Evolutionary conservation across 2,329 filamentous ascomycete species (phyloP).

Genomic region (Scytalidium sp.): DNA sequence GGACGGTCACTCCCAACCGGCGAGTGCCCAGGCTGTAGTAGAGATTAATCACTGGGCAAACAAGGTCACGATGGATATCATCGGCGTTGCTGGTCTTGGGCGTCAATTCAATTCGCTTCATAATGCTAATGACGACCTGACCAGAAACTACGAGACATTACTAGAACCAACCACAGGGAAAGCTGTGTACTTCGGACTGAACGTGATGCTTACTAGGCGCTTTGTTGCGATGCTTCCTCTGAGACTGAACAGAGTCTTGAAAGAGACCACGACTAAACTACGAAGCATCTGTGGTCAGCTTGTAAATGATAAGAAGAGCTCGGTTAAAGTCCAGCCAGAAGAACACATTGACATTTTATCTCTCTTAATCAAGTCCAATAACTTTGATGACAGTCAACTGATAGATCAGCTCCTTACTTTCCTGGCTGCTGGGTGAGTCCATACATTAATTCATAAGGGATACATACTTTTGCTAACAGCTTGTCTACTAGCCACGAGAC

Average conservation of each 20-base stretch:
- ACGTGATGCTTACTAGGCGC: conserved; percentile 58
- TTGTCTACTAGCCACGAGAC: conserved; percentile 62
- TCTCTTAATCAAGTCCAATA: conserved; percentile 71
- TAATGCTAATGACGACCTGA: conserved; percentile 57
- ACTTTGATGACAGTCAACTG: conserved; percentile 72
- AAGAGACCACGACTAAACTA: conserved; percentile 51
- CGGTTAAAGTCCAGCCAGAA: conserved; percentile 42
- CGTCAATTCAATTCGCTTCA: conserved; percentile 64
- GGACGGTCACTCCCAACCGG: conserved; percentile 22
- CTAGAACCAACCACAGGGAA: conserved; percentile 50
- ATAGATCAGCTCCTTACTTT: conserved; percentile 88
- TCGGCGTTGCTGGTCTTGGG: conserved; percentile 69
- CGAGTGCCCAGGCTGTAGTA: conserved; percentile 38
- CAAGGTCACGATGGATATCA: conserved; percentile 69
- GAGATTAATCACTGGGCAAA: conserved; percentile 62
- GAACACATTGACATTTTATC: conserved; percentile 71
- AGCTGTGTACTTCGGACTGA: conserved; percentile 53
- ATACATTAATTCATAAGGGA: too few relatives aligned
- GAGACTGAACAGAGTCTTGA: conserved; percentile 63
- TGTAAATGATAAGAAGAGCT: conserved; percentile 64
- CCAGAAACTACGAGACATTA: conserved; percentile 50
- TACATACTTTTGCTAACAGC: neutral
- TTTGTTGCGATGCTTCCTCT: conserved; percentile 63
- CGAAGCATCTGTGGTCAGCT: conserved; percentile 64
- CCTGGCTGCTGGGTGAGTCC: conserved; percentile 62